phyloP scores from a whole-genome alignment of 1,284 basidiomycete genomes.

The Microbotryum scabiosae region DNA sequence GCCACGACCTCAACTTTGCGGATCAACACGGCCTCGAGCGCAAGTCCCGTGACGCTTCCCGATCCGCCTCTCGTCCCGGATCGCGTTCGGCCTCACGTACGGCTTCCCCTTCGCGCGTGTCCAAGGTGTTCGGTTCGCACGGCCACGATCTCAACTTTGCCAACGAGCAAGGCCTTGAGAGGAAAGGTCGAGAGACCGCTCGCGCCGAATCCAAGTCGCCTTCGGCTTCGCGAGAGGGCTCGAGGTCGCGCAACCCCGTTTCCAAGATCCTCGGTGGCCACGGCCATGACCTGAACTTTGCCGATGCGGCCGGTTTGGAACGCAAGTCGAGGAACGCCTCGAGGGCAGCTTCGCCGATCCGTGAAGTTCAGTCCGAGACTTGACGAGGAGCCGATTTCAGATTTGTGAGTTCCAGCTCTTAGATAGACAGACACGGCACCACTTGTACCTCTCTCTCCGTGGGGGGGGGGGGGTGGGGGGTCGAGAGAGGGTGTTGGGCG shows the following conservation, averaged over 20 bases:
- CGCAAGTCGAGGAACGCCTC: background rate
- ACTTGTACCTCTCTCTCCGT: too few relatives aligned
- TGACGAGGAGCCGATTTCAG: too few relatives aligned
- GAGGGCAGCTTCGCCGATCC: too few relatives aligned
- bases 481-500: too few relatives aligned
- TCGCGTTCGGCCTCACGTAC: background rate
- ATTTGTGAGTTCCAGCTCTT: too few relatives aligned
- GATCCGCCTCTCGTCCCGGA: background rate
- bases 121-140: too few relatives aligned
- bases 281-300: background rate
- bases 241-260: background rate
- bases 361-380: too few relatives aligned
- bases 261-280: too few relatives aligned
- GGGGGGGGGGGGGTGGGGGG: too few relatives aligned
- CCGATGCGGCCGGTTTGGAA: background rate
- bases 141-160: background rate
- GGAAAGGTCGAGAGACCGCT: background rate
- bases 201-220: background rate
- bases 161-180: background rate
- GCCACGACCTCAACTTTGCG: slow-evolving; percentile 1
- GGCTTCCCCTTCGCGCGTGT: background rate
- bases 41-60: background rate
- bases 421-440: too few relatives aligned
- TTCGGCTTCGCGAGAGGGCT: background rate
- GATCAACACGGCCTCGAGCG: background rate